These are phyloP conservation scores for Pisolithus microcarpus DNA, from an alignment of 768 basidiomycete genomes.

Conservation along the genomic window DNA sequence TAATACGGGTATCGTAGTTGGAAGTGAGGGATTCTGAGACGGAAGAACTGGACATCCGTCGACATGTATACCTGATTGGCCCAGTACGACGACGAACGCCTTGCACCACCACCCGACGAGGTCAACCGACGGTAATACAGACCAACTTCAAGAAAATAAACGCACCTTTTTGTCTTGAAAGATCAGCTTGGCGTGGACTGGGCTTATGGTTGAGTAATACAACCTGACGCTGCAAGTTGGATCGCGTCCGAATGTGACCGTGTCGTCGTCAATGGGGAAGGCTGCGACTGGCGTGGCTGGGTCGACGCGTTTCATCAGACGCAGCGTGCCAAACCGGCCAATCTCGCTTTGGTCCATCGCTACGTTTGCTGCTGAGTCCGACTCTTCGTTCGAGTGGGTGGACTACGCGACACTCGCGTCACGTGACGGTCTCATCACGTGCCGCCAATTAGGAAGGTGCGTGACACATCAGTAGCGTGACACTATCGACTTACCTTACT, in stretches of 20 bases:
- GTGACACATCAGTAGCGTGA: too few species aligned
- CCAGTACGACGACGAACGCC: constrained; percentile 64
- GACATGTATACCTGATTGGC: constrained; percentile 47
- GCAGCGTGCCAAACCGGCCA: constrained; percentile 61
- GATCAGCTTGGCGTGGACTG: constrained; percentile 59
- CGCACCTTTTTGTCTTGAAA: constrained; percentile 56
- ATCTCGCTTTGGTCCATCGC: constrained; percentile 44
- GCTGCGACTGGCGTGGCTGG: constrained; percentile 46
- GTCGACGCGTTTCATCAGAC: constrained; percentile 50
- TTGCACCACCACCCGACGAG: constrained; percentile 20
- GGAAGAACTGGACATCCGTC: constrained; percentile 62
- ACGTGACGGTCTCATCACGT: too few species aligned
- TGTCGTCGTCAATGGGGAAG: constrained; percentile 65
- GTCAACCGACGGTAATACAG: too few species aligned
- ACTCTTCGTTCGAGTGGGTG: too few species aligned
- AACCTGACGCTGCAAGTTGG: constrained; percentile 57
- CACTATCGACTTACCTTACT: too few species aligned
- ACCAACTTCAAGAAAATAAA: neutral
- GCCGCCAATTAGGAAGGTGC: too few species aligned
- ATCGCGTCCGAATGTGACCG: constrained; percentile 64
- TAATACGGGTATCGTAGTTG: constrained; percentile 53
- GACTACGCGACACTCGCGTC: too few species aligned
- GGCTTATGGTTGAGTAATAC: constrained; percentile 58
- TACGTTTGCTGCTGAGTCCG: too few species aligned
- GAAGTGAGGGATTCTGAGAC: constrained; percentile 21